These are phyloP conservation scores for Neurospora sp. DNA, from an alignment of 495 filamentous ascomycete species.

Conservation along the genomic window DNA sequence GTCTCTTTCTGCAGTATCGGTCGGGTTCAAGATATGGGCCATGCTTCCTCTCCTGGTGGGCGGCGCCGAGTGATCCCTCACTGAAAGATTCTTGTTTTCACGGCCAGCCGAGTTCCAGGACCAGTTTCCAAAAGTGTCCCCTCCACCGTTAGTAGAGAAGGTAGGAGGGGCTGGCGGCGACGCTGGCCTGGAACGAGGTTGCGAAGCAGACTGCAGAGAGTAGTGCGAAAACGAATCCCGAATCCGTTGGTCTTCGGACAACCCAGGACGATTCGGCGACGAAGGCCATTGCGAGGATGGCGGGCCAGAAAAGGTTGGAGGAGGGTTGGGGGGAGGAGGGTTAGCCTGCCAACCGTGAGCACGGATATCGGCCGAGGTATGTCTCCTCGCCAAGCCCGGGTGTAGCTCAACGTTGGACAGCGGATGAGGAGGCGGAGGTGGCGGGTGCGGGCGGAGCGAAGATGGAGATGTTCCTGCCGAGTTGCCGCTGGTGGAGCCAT, in stretches of 20 bases:
- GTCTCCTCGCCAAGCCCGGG: conserved; percentile 67
- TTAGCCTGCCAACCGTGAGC: conserved; percentile 74
- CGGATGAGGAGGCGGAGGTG: conserved; percentile 63
- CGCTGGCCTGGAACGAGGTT: conserved; percentile 58
- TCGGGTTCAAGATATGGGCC: conserved; percentile 64
- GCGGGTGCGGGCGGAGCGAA: conserved; percentile 59
- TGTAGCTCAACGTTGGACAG: conserved; percentile 66
- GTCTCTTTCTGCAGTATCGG: conserved; percentile 34
- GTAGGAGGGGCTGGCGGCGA: conserved; percentile 50
- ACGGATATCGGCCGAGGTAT: conserved; percentile 94
- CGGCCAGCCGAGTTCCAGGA: conserved; percentile 39
- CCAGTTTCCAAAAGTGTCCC: conserved; percentile 43
- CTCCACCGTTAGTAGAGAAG: conserved; percentile 29
- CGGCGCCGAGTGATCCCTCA: conserved; percentile 46
- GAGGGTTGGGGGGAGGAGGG: conserved; percentile 36
- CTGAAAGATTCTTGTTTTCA: conserved; percentile 32
- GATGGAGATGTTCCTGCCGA: conserved; percentile 61
- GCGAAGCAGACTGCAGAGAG: conserved; percentile 49
- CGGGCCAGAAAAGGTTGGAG: conserved; percentile 56
- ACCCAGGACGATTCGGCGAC: conserved; percentile 57
- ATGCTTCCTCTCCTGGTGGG: conserved; percentile 48
- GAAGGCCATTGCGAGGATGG: conserved; percentile 76
- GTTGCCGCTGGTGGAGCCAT: conserved; percentile 60
- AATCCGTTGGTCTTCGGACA: conserved; percentile 65
- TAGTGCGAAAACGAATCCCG: conserved; percentile 76